Evolutionary conservation across 2,329 filamentous ascomycete genomes (phyloP), one percentile per base, ranked within the genome.

Genomic region (Fusarium concolor): DNA sequence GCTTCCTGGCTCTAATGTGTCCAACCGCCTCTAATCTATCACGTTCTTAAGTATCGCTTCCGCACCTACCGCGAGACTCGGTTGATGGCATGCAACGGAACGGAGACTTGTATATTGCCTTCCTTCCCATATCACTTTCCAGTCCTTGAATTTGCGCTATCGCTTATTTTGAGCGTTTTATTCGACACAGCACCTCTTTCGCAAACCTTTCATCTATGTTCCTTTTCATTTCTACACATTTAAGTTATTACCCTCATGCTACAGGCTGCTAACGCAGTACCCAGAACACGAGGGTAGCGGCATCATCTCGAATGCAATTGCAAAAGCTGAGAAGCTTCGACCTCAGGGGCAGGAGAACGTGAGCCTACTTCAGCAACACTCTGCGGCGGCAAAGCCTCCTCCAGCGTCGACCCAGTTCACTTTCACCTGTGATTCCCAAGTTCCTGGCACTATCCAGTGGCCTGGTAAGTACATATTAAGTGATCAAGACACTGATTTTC

Each of bases 351-450:
- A 93, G 76, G 92, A 95, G 75, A 96, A 93, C 78, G 84, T 90
- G 67, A 95, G 91, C 77, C 84, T 94, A 62, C 81, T 96, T 47
- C 90, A 93, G 58, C 91, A 93, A 76, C 89, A 91, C 77, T 75
- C 76, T 10, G 82, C 86, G 18, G 79, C 84, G 8, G 83, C 84
- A 59, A 90, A 87, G 73, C 76, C 86, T 6, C 89, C 86, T 35
- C 89, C 92, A 6, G 87, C 90, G 8, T 93, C 94, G 57, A 91
- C 92, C 1, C 93, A 97, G 73, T 99, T 99, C 77, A 99, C 96
- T 11, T 99, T 99, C 76, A 97, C 93, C 14, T 97, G 94, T 79
- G 92, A 96, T 74, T 95, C 94, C 2, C 93, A 96, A 76, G 93
- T 94, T 37, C 90, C 92, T 2, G 93, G 91, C 61, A 89, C 91